These are phyloP conservation scores for Helotiales sp. DNA, from an alignment of 2,329 filamentous ascomycete species.

Conservation along the genomic window DNA sequence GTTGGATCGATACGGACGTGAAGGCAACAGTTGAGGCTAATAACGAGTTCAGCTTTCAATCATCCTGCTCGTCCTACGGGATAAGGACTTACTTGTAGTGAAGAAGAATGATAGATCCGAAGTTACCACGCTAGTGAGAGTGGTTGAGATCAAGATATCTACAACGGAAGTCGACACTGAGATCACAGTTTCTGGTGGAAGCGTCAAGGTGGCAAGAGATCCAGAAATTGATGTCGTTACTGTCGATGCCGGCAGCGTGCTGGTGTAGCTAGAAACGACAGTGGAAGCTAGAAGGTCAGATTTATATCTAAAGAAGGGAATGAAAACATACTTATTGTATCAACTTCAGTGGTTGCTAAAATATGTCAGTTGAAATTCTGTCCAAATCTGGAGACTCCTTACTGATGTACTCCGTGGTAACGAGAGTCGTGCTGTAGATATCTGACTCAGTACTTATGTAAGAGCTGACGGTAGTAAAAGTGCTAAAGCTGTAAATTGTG, in stretches of 20 bases:
- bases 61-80: too few relatives aligned
- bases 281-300: slow-evolving; percentile 7
- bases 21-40: neutral
- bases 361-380: slow-evolving; percentile 1
- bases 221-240: slow-evolving; percentile 17
- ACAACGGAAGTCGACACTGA: slow-evolving; percentile 1
- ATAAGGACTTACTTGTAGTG: neutral
- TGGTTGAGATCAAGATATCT: neutral
- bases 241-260: slow-evolving; percentile 4
- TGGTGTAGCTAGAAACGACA: slow-evolving; percentile 4
- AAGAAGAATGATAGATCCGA: neutral
- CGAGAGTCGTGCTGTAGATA: neutral
- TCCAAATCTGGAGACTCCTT: neutral
- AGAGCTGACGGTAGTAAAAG: slow-evolving; percentile 17
- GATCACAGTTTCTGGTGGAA: slow-evolving; percentile 8
- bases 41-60: neutral
- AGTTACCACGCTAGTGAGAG: neutral
- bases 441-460: neutral
- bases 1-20: neutral
- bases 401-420: slow-evolving; percentile 5
- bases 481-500: slow-evolving; percentile 18
- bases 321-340: neutral
- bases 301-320: neutral
- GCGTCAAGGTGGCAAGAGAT: slow-evolving; percentile 6
- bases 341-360: slow-evolving; percentile 3